phyloP scores from a whole-genome alignment of 2,329 filamentous ascomycete species.

The Monilinia aucupariae region DNA sequence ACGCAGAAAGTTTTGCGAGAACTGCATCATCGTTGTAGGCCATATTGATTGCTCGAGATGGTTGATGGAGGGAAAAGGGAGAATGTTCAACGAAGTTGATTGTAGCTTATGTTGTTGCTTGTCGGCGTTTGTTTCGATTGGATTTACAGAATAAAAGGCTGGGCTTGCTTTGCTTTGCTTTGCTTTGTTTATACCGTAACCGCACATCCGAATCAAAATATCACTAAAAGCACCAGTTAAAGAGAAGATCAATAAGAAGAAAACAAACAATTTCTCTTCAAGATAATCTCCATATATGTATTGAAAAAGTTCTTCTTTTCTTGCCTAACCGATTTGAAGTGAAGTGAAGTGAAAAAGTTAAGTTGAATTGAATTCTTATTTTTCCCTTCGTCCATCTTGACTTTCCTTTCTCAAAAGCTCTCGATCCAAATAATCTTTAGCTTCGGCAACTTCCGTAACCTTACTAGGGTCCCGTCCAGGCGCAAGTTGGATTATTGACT shows the following conservation, averaged over 20 bases:
- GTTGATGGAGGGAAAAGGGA: not conserved
- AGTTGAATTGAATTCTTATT: constrained; percentile 7
- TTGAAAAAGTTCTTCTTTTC: not conserved
- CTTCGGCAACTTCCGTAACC: constrained; percentile 12
- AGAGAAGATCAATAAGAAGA: not conserved
- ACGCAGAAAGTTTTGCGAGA: constrained; percentile 84
- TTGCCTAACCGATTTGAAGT: not conserved
- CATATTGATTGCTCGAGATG: constrained; percentile 49
- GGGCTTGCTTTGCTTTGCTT: not conserved
- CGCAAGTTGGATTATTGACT: constrained; percentile 3
- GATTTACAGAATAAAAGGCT: not conserved
- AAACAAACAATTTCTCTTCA: not conserved
- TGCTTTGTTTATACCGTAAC: constrained; percentile 1
- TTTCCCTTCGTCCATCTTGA: not conserved
- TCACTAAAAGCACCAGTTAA: not conserved
- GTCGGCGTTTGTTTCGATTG: not conserved
- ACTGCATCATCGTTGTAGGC: constrained; percentile 95
- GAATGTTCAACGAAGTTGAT: constrained; percentile 8
- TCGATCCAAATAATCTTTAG: constrained; percentile 17
- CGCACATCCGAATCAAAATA: not conserved
- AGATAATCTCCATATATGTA: not conserved
- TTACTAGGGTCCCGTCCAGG: not conserved
- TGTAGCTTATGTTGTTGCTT: constrained; percentile 6
- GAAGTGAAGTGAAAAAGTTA: not conserved
- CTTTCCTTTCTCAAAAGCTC: constrained; percentile 6